These are phyloP conservation scores for Colletotrichum nymphaeae DNA, from an alignment of 2,329 filamentous ascomycete species.

Conservation along the genomic window DNA sequence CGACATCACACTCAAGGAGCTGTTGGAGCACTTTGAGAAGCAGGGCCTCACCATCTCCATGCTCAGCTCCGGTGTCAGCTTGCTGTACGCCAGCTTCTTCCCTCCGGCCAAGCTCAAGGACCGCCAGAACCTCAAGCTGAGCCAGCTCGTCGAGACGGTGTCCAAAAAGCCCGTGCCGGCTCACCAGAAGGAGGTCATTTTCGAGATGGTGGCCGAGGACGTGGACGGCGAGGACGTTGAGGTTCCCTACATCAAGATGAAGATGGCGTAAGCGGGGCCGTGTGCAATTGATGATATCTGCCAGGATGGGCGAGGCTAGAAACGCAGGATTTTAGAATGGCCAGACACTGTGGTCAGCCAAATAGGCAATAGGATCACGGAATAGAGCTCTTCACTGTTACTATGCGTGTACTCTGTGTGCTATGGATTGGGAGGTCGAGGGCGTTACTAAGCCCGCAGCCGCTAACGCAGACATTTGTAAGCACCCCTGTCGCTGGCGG, in stretches of 20 bases:
- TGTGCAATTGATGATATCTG: neutral
- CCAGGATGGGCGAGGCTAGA: neutral
- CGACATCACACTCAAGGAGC: slow-evolving; percentile 85
- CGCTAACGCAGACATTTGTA: slow-evolving; percentile 30
- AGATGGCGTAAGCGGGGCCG: slow-evolving; percentile 58
- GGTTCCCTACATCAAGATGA: slow-evolving; percentile 95
- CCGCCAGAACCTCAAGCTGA: slow-evolving; percentile 84
- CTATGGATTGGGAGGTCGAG: too few species aligned
- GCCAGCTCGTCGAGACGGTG: slow-evolving; percentile 86
- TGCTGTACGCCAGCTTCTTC: slow-evolving; percentile 96
- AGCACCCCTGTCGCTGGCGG: slow-evolving; percentile 4
- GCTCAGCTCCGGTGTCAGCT: slow-evolving; percentile 96
- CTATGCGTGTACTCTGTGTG: neutral
- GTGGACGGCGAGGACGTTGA: slow-evolving; percentile 92
- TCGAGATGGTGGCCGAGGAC: slow-evolving; percentile 95
- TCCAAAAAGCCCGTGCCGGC: slow-evolving; percentile 93
- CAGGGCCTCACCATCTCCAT: slow-evolving; percentile 87
- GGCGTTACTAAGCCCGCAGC: slow-evolving; percentile 9
- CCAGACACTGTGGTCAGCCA: neutral
- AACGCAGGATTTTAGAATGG: neutral
- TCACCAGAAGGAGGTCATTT: slow-evolving; percentile 95
- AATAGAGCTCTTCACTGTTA: slow-evolving; percentile 12
- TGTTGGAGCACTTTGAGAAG: slow-evolving; percentile 83
- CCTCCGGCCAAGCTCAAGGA: slow-evolving; percentile 83
- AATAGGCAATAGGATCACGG: neutral